phyloP scores from a whole-genome alignment of 1,284 basidiomycete genomes.

The Apiotrichum sp. region DNA sequence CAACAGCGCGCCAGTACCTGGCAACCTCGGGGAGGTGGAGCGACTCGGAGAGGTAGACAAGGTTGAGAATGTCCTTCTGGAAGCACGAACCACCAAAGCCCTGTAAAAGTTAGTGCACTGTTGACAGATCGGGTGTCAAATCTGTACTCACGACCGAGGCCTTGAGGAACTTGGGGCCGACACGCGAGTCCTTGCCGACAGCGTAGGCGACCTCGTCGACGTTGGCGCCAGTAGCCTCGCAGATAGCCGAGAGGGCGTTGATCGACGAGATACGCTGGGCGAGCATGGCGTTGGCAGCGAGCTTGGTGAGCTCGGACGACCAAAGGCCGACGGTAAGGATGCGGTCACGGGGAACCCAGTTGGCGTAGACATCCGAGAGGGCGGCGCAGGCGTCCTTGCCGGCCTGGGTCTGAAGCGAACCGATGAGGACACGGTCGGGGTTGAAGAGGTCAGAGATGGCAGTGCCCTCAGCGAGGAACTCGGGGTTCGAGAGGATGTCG shows the following conservation, averaged over 20 bases:
- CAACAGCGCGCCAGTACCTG: constrained; percentile 92
- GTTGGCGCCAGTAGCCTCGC: constrained; percentile 98
- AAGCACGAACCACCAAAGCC: constrained; percentile 98
- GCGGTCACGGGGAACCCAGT: constrained; percentile 83
- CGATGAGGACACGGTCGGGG: constrained; percentile 95
- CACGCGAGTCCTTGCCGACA: constrained; percentile 84
- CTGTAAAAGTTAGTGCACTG: constrained; percentile 6
- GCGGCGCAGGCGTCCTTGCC: constrained; percentile 74
- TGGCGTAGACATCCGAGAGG: constrained; percentile 75
- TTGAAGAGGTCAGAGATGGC: constrained; percentile 81
- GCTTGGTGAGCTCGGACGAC: constrained; percentile 97
- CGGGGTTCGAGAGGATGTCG: constrained; percentile 96
- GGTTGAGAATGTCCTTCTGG: constrained; percentile 98
- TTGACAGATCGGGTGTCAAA: no score
- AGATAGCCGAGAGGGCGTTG: constrained; percentile 97
- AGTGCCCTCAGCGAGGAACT: constrained; percentile 97
- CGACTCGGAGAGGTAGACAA: constrained; percentile 93
- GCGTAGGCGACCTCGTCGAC: constrained; percentile 96
- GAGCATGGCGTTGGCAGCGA: constrained; percentile 98
- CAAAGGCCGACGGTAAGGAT: constrained; percentile 95
- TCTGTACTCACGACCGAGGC: constrained; percentile 47
- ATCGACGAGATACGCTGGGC: constrained; percentile 96
- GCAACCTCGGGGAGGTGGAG: constrained; percentile 95
- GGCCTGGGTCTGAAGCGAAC: constrained; percentile 80
- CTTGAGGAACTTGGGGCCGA: constrained; percentile 94